Evolutionary conservation across 768 basidiomycete species (phyloP), one percentile per base, ranked within the genome.

Genomic region (Mycena venus): DNA sequence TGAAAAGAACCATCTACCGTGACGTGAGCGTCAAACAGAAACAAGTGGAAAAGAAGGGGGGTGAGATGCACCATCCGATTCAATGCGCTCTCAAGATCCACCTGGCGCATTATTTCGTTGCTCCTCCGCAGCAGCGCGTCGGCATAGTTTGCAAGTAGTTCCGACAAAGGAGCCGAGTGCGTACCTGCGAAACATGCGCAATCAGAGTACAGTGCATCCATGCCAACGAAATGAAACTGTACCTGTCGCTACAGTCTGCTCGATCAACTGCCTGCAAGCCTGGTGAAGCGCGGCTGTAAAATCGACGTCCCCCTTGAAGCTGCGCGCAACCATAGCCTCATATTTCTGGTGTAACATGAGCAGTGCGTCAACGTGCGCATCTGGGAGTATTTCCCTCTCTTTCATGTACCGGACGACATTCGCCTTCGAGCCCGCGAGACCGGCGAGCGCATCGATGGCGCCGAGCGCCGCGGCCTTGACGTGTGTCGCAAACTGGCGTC

Each of bases 241-340:
- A 4, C 96, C 96, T 11, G 96, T 97, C 10, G 95, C 96, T 60
- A 92, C 91, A 81, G 99, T 99, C 44, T 92, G 89, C 83, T 99
- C 99, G 82, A 97, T 95, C 81, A 96, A 99, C 80, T 97, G 96
- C 78, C 96, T 88, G 85, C 96, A 99, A 0, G 98, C 98, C 89
- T 96, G 92, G 83, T 99, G 98, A 59, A 99, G 86, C 82, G 93
- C 94, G 1, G 96, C 96, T 36, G 97, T 94, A 82, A 99, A 99
- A 15, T 96, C 96, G 29, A 95, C 92, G 81, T 99, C 97, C 32
- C 94, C 96, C 75, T 93, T 90, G 88, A 99, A 99, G 80, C 95
- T 95, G 75, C 94, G 90, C 27, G 90, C 89, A 42, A 98, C 96
- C 0, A 95, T 95, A 76, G 95, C 95, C 40, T 91, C 91, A 83